These are phyloP conservation scores for Chlorella sp. DNA, from an alignment of 139 green algal genomes.

Conservation along the genomic window DNA sequence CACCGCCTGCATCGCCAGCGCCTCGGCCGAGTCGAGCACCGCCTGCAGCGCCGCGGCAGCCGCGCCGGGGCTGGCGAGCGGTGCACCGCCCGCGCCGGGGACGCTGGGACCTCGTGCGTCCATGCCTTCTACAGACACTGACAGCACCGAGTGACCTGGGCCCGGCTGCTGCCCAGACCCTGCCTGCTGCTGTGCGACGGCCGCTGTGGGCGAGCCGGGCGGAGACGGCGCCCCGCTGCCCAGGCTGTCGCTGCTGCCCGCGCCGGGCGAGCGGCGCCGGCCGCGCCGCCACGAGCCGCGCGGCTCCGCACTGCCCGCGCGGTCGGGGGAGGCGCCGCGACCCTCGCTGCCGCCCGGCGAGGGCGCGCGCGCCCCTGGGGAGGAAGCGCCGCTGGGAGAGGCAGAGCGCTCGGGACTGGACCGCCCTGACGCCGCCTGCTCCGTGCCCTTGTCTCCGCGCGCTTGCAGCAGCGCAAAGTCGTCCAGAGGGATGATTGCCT, in stretches of 20 bases:
- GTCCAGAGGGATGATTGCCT: constrained; percentile 48
- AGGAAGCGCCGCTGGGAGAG: no score
- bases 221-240: constrained; percentile 9
- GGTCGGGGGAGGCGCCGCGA: no score
- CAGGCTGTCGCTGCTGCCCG: constrained; percentile 12
- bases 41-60: constrained; percentile 12
- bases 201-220: not conserved
- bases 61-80: not conserved
- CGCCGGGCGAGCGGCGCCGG: not conserved
- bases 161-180: constrained; percentile 4
- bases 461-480: constrained; percentile 47
- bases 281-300: no score
- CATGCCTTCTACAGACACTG: not conserved
- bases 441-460: constrained; percentile 18
- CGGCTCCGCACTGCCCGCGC: no score
- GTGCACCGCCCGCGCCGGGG: not conserved
- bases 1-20: constrained; percentile 16
- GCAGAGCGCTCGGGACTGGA: not conserved
- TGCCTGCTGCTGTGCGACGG: not conserved
- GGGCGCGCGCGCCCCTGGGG: no score
- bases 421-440: not conserved
- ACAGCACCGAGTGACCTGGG: constrained; percentile 5
- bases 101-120: not conserved
- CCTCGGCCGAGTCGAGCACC: constrained; percentile 1
- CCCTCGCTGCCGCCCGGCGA: no score